These are phyloP conservation scores for Megacollybia platyphylla DNA, from an alignment of 1,284 basidiomycete species.

Conservation along the genomic window DNA sequence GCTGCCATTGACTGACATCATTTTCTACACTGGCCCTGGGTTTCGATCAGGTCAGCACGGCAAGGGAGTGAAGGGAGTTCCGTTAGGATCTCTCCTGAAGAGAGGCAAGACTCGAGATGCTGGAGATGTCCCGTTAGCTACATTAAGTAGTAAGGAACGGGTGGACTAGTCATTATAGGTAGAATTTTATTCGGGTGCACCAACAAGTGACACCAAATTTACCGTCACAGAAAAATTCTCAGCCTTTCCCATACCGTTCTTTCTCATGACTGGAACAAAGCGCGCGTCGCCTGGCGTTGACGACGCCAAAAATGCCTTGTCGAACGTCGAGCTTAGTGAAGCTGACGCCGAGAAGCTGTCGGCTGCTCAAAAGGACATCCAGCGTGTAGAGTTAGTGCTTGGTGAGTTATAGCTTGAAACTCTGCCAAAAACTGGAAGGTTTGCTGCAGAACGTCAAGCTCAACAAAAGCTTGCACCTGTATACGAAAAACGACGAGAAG, in stretches of 20 bases:
- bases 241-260: conserved; percentile 11
- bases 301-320: conserved; percentile 52
- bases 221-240: conserved; percentile 2
- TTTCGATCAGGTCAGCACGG: conserved; percentile 71
- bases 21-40: conserved; percentile 82
- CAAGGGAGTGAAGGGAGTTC: conserved; percentile 38
- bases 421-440: conserved; percentile 1
- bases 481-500: conserved; percentile 55
- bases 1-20: conserved; percentile 71
- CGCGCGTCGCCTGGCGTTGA: conserved; percentile 64
- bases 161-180: conserved; percentile 35
- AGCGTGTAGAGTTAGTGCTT: conserved; percentile 53
- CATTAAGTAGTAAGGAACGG: conserved; percentile 51
- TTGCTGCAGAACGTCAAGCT: conserved; percentile 44
- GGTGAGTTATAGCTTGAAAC: conserved; percentile 32
- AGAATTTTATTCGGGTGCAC: conserved; percentile 2
- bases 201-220: not conserved
- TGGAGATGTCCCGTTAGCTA: conserved; percentile 25
- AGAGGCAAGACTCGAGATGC: conserved; percentile 8
- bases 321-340: conserved; percentile 51
- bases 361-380: conserved; percentile 48
- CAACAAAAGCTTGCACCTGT: conserved; percentile 42
- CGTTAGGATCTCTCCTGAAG: conserved; percentile 18
- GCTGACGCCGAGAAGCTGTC: conserved; percentile 58
- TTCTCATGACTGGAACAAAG: conserved; percentile 47